Percentiles rank a stretch among this genome's conserved stretches.
Evolutionary conservation across 768 basidiomycete species (phyloP).

Genomic region (Russula brevipes): DNA sequence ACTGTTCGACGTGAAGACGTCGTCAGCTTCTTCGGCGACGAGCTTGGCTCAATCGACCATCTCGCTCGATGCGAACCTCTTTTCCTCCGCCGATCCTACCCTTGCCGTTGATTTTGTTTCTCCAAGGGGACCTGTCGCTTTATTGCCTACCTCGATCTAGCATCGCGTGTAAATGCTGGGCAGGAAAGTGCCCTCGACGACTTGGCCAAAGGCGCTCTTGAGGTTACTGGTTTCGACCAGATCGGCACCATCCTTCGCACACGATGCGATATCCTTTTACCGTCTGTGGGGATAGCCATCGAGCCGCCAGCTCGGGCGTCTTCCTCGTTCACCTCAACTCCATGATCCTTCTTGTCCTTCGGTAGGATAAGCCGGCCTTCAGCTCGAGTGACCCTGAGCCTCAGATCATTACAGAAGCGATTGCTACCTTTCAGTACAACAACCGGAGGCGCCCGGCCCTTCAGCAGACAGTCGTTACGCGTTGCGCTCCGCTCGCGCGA

Average conservation of each 20-base stretch:
- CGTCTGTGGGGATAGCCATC: not conserved
- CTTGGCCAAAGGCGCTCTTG: not conserved
- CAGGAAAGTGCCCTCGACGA: not conserved
- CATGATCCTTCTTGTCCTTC: not conserved
- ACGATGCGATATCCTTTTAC: not conserved
- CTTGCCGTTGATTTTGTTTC: not conserved
- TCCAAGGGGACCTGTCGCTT: not conserved
- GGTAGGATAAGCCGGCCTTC: too few species aligned
- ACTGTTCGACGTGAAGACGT: not conserved
- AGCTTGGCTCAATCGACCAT: not conserved
- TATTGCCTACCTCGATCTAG: not conserved
- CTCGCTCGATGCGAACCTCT: slow-evolving; percentile 1
- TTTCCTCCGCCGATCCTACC: not conserved
- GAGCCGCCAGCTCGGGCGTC: not conserved
- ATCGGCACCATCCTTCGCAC: not conserved
- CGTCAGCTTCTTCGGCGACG: not conserved
- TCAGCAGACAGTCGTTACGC: not conserved
- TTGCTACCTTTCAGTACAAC: not conserved
- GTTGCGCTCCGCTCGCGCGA: not conserved
- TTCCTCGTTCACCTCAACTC: not conserved
- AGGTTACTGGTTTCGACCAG: not conserved
- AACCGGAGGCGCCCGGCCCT: not conserved
- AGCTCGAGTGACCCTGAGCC: not conserved
- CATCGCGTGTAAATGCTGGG: not conserved
- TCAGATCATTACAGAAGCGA: not conserved